phyloP scores from a whole-genome alignment of 192 early-diverging fungal species.

The Hyaloraphidium curvatum region DNA sequence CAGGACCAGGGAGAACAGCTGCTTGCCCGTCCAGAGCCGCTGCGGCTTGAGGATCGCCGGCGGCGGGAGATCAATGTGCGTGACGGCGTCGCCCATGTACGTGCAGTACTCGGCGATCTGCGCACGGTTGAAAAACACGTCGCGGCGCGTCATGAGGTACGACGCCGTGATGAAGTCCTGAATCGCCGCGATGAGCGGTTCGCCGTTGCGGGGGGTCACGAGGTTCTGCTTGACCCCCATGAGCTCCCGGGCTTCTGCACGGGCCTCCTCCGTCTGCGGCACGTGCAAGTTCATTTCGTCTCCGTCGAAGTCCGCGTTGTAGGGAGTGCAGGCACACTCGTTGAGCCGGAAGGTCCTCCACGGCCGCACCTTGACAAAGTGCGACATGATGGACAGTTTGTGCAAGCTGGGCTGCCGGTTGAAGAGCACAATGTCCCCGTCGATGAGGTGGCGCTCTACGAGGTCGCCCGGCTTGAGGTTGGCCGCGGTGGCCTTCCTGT shows the following conservation, averaged over 20 bases:
- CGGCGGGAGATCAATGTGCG: slow-evolving; percentile 78
- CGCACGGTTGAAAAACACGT: slow-evolving; percentile 83
- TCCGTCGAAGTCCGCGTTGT: slow-evolving; percentile 99
- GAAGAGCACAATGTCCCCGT: slow-evolving; percentile 92
- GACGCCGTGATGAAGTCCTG: slow-evolving; percentile 99
- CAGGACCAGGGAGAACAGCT: slow-evolving; percentile 76
- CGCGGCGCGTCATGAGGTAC: slow-evolving; percentile 81
- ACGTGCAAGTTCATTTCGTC: slow-evolving; percentile 99
- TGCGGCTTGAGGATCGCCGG: slow-evolving; percentile 81
- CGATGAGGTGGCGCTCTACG: slow-evolving; percentile 84
- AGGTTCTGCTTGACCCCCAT: slow-evolving; percentile 95
- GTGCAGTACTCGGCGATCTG: slow-evolving; percentile 84
- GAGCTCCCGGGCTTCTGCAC: slow-evolving; percentile 83
- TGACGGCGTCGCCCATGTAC: slow-evolving; percentile 70
- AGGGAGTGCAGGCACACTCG: slow-evolving; percentile 98
- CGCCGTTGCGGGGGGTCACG: slow-evolving; percentile 95
- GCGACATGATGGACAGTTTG: slow-evolving; percentile 91
- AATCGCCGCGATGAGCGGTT: slow-evolving; percentile 93
- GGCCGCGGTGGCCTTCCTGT: slow-evolving; percentile 44
- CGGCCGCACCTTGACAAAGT: slow-evolving; percentile 79
- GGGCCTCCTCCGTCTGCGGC: slow-evolving; percentile 97
- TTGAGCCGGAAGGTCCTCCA: slow-evolving; percentile 99
- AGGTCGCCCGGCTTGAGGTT: slow-evolving; percentile 72
- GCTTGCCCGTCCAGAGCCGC: slow-evolving; percentile 90
- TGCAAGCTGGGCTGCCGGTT: slow-evolving; percentile 98